Base-by-base conservation (phyloP, 1,139 yeast genomes). In the Saccharomyces hybrid region DNA sequence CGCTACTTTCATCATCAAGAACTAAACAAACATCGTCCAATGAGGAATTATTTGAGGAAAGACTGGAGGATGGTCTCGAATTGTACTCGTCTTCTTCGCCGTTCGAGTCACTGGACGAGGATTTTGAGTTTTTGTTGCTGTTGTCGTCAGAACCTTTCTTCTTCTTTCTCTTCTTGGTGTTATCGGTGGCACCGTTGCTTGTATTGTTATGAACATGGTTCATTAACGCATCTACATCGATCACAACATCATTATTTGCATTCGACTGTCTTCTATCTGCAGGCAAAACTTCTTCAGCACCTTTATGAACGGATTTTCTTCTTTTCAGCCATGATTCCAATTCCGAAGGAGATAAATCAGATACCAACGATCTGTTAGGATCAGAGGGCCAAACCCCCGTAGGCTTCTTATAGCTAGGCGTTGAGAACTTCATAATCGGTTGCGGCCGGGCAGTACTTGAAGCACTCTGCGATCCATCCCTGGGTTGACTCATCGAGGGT, bases 21-120 rank as follows among this genome's bases (percentile, higher is more conserved):
- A 95, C 95, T 67, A 87, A 80, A 66, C 95, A 88, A 38, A 93
- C 99, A 70, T 93, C 98, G 66, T 86, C 91, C 56, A 91, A 73
- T 0, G 96, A 86, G 5, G 93, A 83, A 8, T 76, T 75, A 56
- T 82, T 84, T 30, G 90, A 81, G n/a, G 86, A 78, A 59, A 91
- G 78, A 56, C 69, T 52, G 28, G 69, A 59, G 34, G 69, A 61
- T 5, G 71, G 69, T 50, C 68, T 62, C 9, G 71, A 67, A 53
- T 67, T 62, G 53, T 65, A 61, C 50, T 60, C 61, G 31, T 63
- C 63, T 26, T 61, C 60, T 13, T 63, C 67, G 14, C 54, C 59
- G 26, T 41, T 38, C 49, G 52, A 30, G 50, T 31, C 51, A 47
- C 48, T 49, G 16, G 55, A 44, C 14, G 50, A 41, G 11, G 54